phyloP scores from a whole-genome alignment of 108 stramenopile genomes.

The Ochromonas danica region DNA sequence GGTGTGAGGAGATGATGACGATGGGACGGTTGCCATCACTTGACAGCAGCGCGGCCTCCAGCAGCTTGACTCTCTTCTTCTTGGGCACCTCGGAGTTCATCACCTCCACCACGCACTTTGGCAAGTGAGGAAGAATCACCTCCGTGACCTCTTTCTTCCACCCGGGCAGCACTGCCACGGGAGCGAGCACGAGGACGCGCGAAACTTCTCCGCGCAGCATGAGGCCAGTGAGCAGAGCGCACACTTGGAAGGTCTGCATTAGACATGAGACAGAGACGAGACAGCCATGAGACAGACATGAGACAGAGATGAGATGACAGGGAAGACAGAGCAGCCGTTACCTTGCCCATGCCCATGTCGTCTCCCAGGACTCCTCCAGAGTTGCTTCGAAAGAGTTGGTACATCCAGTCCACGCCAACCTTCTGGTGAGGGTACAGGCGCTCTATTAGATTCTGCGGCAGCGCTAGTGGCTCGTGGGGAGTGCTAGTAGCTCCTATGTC shows the following conservation, averaged over 20 bases:
- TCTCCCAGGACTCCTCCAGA: conserved; percentile 53
- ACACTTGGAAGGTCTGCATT: conserved; percentile 7
- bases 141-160: conserved; percentile 49
- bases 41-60: neutral
- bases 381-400: neutral
- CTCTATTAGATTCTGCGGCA: neutral
- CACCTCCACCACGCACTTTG: conserved; percentile 27
- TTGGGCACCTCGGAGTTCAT: conserved; percentile 18
- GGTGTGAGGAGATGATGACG: conserved; percentile 45
- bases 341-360: conserved; percentile 53
- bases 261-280: no score
- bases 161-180: conserved; percentile 48
- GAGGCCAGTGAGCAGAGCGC: neutral
- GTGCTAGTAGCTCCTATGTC: no score
- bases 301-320: no score
- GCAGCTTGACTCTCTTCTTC: conserved; percentile 32
- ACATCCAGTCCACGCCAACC: conserved; percentile 34
- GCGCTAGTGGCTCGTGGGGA: no score
- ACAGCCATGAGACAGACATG: no score
- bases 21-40: neutral
- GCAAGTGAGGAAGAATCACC: conserved; percentile 28
- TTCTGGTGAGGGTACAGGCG: conserved; percentile 1
- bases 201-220: neutral
- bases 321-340: no score
- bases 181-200: conserved; percentile 39